Conservation (phyloP, 306 rosid species). For the Quercus parvula region DNA sequence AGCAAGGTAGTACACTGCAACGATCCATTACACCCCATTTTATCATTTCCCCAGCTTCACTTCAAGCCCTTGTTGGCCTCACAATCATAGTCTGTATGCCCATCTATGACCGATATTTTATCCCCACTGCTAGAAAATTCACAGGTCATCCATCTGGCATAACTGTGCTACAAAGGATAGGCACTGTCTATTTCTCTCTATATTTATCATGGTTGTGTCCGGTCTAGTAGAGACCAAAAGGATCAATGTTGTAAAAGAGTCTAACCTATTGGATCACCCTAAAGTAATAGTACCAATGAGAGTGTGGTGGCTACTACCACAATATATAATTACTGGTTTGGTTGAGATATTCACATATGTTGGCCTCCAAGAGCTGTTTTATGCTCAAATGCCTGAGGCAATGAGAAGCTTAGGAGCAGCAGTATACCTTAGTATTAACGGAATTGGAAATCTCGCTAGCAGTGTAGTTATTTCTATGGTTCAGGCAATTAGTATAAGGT, state of each 20-base stretch:
- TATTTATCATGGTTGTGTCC: slow-evolving; percentile 50
- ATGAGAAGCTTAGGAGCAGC: slow-evolving; percentile 47
- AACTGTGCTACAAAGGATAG: slow-evolving; percentile 64
- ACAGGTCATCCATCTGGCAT: slow-evolving; percentile 51
- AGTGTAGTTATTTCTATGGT: too few species aligned
- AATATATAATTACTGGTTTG: neutral
- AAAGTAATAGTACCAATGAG: slow-evolving; percentile 35
- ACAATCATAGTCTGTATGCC: slow-evolving; percentile 42
- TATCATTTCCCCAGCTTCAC: slow-evolving; percentile 59
- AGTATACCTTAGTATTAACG: slow-evolving; percentile 13
- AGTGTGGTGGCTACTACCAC: slow-evolving; percentile 53
- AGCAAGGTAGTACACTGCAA: slow-evolving; percentile 58
- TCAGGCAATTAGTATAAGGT: too few species aligned
- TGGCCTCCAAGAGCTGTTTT: slow-evolving; percentile 43
- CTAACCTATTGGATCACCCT: slow-evolving; percentile 25
- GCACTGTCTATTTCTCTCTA: slow-evolving; percentile 50
- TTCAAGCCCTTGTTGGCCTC: slow-evolving; percentile 51
- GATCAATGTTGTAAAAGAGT: neutral
- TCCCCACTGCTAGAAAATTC: slow-evolving; percentile 35
- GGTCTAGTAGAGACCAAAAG: slow-evolving; percentile 25
- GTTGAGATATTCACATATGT: slow-evolving; percentile 21
- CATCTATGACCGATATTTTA: slow-evolving; percentile 48
- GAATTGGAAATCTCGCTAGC: too few species aligned
- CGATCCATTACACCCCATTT: slow-evolving; percentile 56
- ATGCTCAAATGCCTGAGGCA: slow-evolving; percentile 38